Evolutionary conservation across 495 filamentous ascomycete species (phyloP), one percentile per base, ranked within the genome.

Genomic region (Penicillium maclennaniae): DNA sequence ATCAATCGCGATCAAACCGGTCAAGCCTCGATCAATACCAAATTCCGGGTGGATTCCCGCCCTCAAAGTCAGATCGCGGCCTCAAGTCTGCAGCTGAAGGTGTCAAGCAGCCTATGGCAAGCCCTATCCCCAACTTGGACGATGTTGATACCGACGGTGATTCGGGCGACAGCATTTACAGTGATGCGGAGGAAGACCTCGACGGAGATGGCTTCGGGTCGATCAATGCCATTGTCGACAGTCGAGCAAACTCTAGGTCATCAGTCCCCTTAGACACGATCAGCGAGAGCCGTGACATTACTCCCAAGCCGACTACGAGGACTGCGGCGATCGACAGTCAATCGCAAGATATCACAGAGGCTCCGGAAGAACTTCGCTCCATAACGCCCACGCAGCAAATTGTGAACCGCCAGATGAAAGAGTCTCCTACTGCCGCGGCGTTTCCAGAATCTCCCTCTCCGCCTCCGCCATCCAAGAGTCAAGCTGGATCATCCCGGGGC

Each of bases 151-250:
- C 68, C 7, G 76, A 76, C 42, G 76, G 75, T 26, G 82, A 83
- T n/a, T 76, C 74, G 28, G 73, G 75, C 23, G 73, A 77, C 27
- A 92, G 87, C 67, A 79, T 92, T 43, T 96, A 92, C 67, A 93
- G 88, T 61, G 91, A 96, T 76, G 91, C 91, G 3, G 85, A 85
- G 39, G 91, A 96, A 62, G 87, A 90, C 48, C 69, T 87, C 0
- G 83, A 92, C 38, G 85, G 84, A 6, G 83, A 85, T 56, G 88
- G 87, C 0, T 96, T 91, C 68, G 79, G 86, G 43, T 95, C 89
- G 12, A 82, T 96, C 42, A 83, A 95, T 69, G 91, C 91, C 25
- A 85, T 95, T 40, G 77, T 95, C 2, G 85, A 91, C 46, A 83
- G 79, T 45, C 80, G 61, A 6, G 43, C 63, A 45, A 55, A 53